Conservation (phyloP, 139 green algal genomes). For the Picochlorum sp. region DNA sequence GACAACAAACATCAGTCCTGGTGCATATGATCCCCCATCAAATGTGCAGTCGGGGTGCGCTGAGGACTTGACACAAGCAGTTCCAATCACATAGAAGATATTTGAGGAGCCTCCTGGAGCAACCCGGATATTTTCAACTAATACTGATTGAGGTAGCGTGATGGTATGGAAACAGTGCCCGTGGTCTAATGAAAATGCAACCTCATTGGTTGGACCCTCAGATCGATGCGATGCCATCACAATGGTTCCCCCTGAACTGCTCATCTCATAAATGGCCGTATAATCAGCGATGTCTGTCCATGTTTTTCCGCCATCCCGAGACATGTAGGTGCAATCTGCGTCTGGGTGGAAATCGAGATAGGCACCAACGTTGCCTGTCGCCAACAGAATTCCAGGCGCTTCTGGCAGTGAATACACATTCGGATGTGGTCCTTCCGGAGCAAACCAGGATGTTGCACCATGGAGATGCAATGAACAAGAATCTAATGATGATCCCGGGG, state of each 20-base stretch:
- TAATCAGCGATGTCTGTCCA: conserved; percentile 80
- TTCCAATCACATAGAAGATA: conserved; percentile 79
- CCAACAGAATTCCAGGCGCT: conserved; percentile 82
- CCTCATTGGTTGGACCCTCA: conserved; percentile 32
- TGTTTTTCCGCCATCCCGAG: conserved; percentile 72
- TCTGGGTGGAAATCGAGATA: conserved; percentile 40
- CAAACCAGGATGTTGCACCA: conserved; percentile 57
- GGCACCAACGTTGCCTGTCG: conserved; percentile 70
- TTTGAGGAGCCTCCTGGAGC: conserved; percentile 53
- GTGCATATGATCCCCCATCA: conserved; percentile 14
- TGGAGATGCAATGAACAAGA: conserved; percentile 76
- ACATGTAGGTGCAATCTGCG: conserved; percentile 73
- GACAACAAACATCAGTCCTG: conserved; percentile 54
- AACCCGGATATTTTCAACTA: conserved; percentile 85
- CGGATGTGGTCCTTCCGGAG: conserved; percentile 32
- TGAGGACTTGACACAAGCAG: conserved; percentile 42
- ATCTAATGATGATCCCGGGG: neutral
- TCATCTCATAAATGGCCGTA: conserved; percentile 63
- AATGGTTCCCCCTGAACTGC: conserved; percentile 83
- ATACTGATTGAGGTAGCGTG: conserved; percentile 53
- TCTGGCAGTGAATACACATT: conserved; percentile 76
- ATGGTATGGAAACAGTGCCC: conserved; percentile 78
- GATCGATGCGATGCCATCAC: conserved; percentile 65
- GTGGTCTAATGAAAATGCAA: conserved; percentile 74
- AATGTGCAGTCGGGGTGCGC: conserved; percentile 43